Conservation (phyloP, 495 filamentous ascomycete species). For the Clohesyomyces aquaticus region DNA sequence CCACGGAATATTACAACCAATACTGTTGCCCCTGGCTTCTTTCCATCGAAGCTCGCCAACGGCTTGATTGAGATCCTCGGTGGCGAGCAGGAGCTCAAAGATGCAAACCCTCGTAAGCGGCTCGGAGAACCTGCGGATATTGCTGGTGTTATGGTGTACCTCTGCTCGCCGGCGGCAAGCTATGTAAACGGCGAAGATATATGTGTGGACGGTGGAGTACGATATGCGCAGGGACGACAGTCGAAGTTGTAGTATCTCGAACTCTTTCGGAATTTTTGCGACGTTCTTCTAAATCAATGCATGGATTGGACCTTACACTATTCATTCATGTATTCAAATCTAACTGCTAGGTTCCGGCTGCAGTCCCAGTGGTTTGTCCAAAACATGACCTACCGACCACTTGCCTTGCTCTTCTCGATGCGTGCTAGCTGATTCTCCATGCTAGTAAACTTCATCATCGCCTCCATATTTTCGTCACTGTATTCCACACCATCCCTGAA, state of each 20-base stretch:
- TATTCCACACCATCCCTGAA: constrained; percentile 34
- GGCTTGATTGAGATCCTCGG: constrained; percentile 51
- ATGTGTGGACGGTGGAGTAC: constrained; percentile 42
- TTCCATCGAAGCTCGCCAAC: constrained; percentile 51
- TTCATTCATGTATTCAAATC: neutral
- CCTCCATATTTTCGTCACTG: constrained; percentile 42
- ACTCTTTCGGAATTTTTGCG: neutral
- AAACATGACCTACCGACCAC: too few relatives aligned
- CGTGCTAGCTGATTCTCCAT: constrained; percentile 36
- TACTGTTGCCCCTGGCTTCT: constrained; percentile 52
- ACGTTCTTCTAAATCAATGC: constrained; percentile 1
- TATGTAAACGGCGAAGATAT: constrained; percentile 49
- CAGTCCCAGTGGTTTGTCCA: too few relatives aligned
- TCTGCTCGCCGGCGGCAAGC: constrained; percentile 44
- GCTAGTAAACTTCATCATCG: constrained; percentile 41
- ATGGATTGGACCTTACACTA: neutral
- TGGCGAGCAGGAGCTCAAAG: constrained; percentile 42
- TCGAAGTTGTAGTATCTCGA: constrained; percentile 27
- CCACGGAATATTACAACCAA: constrained; percentile 51
- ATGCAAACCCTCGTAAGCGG: constrained; percentile 45
- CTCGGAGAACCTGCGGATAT: constrained; percentile 52
- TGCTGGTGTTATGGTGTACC: constrained; percentile 50
- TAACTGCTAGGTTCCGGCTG: too few relatives aligned
- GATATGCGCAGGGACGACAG: constrained; percentile 30
- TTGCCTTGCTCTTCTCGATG: constrained; percentile 36